These are phyloP conservation scores for Pachysolen tannophilus DNA, from an alignment of 805 yeast species.

Conservation along the genomic window DNA sequence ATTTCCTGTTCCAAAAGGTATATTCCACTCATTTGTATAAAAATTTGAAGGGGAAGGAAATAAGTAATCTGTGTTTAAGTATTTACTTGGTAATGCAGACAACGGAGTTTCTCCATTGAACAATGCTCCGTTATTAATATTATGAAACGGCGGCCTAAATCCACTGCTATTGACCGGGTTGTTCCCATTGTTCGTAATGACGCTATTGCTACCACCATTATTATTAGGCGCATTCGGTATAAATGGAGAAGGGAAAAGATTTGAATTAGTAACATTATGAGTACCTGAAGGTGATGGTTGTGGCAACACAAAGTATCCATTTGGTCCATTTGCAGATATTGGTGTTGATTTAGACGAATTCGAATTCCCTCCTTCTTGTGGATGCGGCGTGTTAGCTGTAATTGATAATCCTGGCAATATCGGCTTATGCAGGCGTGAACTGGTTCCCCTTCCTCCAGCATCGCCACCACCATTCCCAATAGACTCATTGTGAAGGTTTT, in stretches of 20 bases:
- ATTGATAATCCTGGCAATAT: constrained; percentile 7
- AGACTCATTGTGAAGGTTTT: no score
- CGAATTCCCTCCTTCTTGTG: constrained; percentile 3
- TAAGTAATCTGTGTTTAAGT: constrained; percentile 47
- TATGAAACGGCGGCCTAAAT: constrained; percentile 14
- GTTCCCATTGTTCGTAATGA: constrained; percentile 7
- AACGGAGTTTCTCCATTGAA: constrained; percentile 57
- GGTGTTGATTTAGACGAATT: constrained; percentile 20
- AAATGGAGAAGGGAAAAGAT: constrained; percentile 19
- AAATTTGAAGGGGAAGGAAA: constrained; percentile 79
- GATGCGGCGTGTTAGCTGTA: constrained; percentile 9
- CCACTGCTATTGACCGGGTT: constrained; percentile 7
- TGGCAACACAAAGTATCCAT: constrained; percentile 19
- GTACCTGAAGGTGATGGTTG: constrained; percentile 23
- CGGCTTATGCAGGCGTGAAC: constrained; percentile 4
- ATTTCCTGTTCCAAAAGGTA: constrained; percentile 32
- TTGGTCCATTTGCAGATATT: constrained; percentile 19
- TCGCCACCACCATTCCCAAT: neutral
- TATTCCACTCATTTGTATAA: constrained; percentile 54
- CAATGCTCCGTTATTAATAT: constrained; percentile 10
- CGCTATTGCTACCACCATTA: constrained; percentile 14
- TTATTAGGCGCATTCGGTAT: constrained; percentile 15
- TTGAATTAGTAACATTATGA: constrained; percentile 13
- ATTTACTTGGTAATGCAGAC: constrained; percentile 62
- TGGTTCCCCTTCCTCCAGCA: no score